Evolutionary conservation across 768 basidiomycete species (phyloP).

Genomic region (Tylopilus intermedius): DNA sequence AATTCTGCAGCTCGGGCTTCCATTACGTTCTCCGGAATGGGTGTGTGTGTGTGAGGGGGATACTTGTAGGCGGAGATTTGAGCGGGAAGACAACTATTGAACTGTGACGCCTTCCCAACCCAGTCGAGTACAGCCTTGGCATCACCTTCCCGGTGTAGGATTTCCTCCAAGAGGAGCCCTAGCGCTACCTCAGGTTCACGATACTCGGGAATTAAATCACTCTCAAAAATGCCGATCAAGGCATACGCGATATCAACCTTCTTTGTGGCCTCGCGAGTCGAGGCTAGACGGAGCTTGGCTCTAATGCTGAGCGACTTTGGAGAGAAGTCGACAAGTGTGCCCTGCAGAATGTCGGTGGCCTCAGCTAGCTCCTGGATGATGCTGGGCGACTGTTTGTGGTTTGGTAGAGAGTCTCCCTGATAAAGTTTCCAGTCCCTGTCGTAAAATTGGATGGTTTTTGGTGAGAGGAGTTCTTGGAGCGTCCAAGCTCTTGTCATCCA

Average conservation of each 20-base stretch:
- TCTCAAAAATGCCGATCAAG: slow-evolving; percentile 1
- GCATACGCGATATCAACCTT: neutral
- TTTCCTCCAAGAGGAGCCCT: slow-evolving; percentile 7
- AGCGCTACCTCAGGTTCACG: neutral
- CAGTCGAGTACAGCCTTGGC: slow-evolving; percentile 10
- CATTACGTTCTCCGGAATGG: neutral
- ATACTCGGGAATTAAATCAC: neutral
- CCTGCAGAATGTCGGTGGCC: neutral
- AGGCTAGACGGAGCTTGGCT: neutral
- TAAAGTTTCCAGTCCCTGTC: neutral
- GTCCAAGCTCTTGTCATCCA: slow-evolving; percentile 5
- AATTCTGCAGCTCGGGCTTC: neutral
- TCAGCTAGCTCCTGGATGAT: neutral
- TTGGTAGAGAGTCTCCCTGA: neutral
- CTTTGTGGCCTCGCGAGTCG: neutral
- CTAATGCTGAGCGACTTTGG: neutral
- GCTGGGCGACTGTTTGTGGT: neutral
- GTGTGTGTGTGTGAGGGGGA: neutral
- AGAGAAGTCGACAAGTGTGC: neutral
- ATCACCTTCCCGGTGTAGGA: slow-evolving; percentile 5
- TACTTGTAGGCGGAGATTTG: neutral
- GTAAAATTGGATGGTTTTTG: slow-evolving; percentile 1
- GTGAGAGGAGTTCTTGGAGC: slow-evolving; percentile 5
- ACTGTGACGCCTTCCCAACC: slow-evolving; percentile 8
- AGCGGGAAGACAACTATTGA: slow-evolving; percentile 13